phyloP scores from a whole-genome alignment of 1,284 basidiomycete species.

The Wolfiporia cocos region DNA sequence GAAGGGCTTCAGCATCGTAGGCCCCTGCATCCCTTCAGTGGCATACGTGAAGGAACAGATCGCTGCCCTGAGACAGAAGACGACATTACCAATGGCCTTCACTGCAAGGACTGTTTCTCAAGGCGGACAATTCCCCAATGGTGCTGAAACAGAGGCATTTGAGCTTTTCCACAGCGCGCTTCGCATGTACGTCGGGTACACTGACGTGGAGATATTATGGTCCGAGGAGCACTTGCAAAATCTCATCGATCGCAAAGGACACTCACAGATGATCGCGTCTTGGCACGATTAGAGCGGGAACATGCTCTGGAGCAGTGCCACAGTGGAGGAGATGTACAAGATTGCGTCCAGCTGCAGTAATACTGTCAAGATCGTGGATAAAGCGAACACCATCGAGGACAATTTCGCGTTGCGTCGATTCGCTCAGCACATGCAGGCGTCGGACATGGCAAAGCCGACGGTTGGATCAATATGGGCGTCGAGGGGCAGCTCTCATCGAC shows the following conservation, averaged over 20 bases:
- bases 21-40: slow-evolving; percentile 58
- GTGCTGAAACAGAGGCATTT: slow-evolving; percentile 68
- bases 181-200: slow-evolving; percentile 84
- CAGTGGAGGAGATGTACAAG: slow-evolving; percentile 66
- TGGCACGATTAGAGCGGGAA: slow-evolving; percentile 92
- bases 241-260: slow-evolving; percentile 61
- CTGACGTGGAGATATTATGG: slow-evolving; percentile 88
- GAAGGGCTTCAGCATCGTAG: slow-evolving; percentile 36
- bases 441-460: slow-evolving; percentile 63
- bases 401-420: slow-evolving; percentile 83
- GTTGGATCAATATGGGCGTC: slow-evolving; percentile 91
- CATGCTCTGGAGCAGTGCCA: slow-evolving; percentile 75
- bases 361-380: slow-evolving; percentile 89
- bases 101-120: slow-evolving; percentile 87
- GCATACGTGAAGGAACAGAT: slow-evolving; percentile 83
- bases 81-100: slow-evolving; percentile 85
- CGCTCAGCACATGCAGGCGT: slow-evolving; percentile 37
- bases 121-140: slow-evolving; percentile 89
- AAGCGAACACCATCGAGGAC: slow-evolving; percentile 70
- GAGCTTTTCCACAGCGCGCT: slow-evolving; percentile 78
- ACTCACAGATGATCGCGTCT: slow-evolving; percentile 82
- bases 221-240: slow-evolving; percentile 57
- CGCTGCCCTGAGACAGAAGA: slow-evolving; percentile 71
- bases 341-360: slow-evolving; percentile 71
- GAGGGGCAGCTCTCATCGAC: slow-evolving; percentile 90